Evolutionary conservation across 2,329 filamentous ascomycete genomes (phyloP).

Genomic region (Tolypocladium ophioglossoides): DNA sequence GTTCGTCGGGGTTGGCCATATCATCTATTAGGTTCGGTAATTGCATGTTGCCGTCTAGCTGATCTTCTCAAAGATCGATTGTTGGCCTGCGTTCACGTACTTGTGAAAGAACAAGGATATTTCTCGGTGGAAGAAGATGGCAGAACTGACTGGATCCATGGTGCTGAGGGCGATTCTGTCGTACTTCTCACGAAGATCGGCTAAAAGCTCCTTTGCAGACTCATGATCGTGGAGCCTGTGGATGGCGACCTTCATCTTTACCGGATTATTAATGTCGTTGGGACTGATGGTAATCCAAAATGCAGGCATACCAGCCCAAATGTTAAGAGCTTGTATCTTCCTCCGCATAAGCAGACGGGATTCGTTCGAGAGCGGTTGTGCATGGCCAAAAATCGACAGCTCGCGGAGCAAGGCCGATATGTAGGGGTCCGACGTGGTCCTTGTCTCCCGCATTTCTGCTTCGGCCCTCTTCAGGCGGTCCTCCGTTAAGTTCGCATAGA

Average conservation of each 20-base stretch:
- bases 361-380: constrained; percentile 4
- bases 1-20: too few relatives aligned
- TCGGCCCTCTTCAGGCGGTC: background rate
- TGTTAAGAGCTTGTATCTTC: constrained; percentile 4
- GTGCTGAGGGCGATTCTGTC: background rate
- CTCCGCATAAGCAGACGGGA: constrained; percentile 2
- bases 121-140: constrained; percentile 3
- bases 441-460: background rate
- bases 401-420: background rate
- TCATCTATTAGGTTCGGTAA: too few relatives aligned
- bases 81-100: constrained; percentile 1
- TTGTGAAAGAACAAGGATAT: constrained; percentile 2
- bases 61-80: constrained; percentile 19
- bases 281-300: constrained; percentile 5
- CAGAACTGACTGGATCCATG: constrained; percentile 4
- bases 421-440: background rate
- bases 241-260: constrained; percentile 5
- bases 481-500: background rate
- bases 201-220: background rate
- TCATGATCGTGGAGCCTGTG: constrained; percentile 1
- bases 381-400: background rate
- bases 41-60: too few relatives aligned
- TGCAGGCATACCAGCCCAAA: constrained; percentile 2
- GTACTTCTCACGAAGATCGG: background rate
- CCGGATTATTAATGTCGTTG: constrained; percentile 6